Percentiles rank a stretch among this genome's conserved stretches.
Conservation (phyloP, 1,139 yeast genomes). For the Debaryomycetaceae sp. region DNA sequence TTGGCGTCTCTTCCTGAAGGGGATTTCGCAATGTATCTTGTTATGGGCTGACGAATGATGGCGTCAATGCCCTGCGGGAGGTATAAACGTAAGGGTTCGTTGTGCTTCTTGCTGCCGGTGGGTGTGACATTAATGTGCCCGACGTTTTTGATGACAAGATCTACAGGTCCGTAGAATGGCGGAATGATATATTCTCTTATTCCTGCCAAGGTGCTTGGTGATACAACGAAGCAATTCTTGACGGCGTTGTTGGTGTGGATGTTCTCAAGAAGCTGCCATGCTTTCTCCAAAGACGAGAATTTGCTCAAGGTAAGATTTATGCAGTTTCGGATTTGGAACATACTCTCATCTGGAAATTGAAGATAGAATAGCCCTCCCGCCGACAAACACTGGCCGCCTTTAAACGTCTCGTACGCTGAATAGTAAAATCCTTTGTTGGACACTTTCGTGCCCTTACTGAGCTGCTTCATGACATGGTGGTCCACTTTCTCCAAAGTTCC, state of each 20-base stretch:
- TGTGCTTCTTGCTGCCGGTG: slow-evolving; percentile 44
- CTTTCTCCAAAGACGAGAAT: slow-evolving; percentile 27
- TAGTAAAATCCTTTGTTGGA: slow-evolving; percentile 32
- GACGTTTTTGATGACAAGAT: slow-evolving; percentile 62
- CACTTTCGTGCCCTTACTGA: slow-evolving; percentile 36
- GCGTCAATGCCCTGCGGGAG: slow-evolving; percentile 30
- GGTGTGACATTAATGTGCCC: slow-evolving; percentile 67
- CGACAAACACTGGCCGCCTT: slow-evolving; percentile 45
- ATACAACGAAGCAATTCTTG: slow-evolving; percentile 28
- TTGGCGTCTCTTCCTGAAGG: slow-evolving; percentile 36
- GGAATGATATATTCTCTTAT: slow-evolving; percentile 53
- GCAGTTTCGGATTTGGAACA: slow-evolving; percentile 41
- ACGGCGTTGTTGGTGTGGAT: slow-evolving; percentile 17
- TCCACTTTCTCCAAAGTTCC: slow-evolving; percentile 30
- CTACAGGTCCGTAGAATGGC: slow-evolving; percentile 66
- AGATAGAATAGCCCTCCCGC: slow-evolving; percentile 63
- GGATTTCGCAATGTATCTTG: slow-evolving; percentile 28
- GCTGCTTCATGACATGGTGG: slow-evolving; percentile 27
- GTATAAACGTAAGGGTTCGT: slow-evolving; percentile 30
- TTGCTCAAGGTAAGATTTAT: slow-evolving; percentile 26
- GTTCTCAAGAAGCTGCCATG: slow-evolving; percentile 14
- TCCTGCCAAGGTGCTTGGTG: slow-evolving; percentile 24
- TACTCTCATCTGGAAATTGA: slow-evolving; percentile 32
- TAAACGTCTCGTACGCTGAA: slow-evolving; percentile 36
- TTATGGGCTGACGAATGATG: slow-evolving; percentile 35